Base-by-base conservation (phyloP, 805 yeast species). In the Phaffomyces thermotolerans region DNA sequence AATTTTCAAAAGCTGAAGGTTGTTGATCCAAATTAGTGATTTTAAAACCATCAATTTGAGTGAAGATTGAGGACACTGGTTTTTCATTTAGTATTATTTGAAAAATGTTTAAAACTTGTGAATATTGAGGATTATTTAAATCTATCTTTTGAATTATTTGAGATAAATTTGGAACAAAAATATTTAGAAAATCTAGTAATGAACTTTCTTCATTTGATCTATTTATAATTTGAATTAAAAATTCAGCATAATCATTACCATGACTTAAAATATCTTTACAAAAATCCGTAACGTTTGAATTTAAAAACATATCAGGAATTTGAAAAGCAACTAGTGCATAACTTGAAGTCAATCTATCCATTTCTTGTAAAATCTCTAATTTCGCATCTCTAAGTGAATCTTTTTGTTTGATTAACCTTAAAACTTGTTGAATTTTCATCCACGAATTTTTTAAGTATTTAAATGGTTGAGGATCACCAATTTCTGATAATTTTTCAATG, bases 241-340 rank as follows among this genome's bases (percentile, higher is more conserved):
- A 81, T 45, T 72, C 79, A 41, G 59, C 46, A 40, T 59, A 65
- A 13, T 46, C 39, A 38, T 58, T 60, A 34, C 58, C 57, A 29
- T 59, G 54, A 13, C 45, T 37, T 9, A 66, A 46, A 8, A 68
- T 60, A 36, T 59, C 63, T 35, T 46, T 49, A 9, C 64, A 44
- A 43, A 67, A 54, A 6, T 48, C 50, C 14, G 51, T 54, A 6
- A 67, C 46, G 8, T 58, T 47, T 1, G 53, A 50, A 30, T 61
- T 58, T 17, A 72, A 48, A 38, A 58, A 58, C 60, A 58, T 55
- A 43, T 81, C 90, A 9, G 84, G 81, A 3, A 79, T 74, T 59
- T 81, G 87, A 56, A 84, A 80, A 20, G 81, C 62, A 20, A 84
- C 79, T 25, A 81, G 65, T 0, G 86, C 88, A 60, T 80, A 85